Evolutionary conservation across 2,329 filamentous ascomycete species (phyloP).

Genomic region (Coniochaeta prunicola): DNA sequence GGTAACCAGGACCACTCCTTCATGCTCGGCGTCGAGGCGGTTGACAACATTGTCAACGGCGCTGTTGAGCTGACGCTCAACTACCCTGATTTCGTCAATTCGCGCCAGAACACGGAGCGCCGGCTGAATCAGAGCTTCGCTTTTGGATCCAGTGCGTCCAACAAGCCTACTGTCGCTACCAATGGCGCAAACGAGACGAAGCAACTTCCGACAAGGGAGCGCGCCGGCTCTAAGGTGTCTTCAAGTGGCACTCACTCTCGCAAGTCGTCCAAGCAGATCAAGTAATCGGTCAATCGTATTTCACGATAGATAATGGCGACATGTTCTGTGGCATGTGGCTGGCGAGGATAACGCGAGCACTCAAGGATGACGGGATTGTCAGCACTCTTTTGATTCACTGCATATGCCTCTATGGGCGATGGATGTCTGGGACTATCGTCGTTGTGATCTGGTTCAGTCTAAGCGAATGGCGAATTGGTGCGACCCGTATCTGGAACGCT

Average conservation of each 20-base stretch:
- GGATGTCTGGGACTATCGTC: not conserved
- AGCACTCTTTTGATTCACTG: not conserved
- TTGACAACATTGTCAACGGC: slow-evolving; percentile 82
- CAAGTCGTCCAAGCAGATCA: slow-evolving; percentile 10
- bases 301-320: not conserved
- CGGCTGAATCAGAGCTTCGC: slow-evolving; percentile 45
- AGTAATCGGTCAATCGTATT: not conserved
- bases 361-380: not conserved
- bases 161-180: slow-evolving; percentile 18
- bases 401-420: not conserved
- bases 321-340: not conserved
- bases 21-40: slow-evolving; percentile 93
- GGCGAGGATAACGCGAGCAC: not conserved
- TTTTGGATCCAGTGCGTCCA: slow-evolving; percentile 25
- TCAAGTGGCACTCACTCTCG: slow-evolving; percentile 21
- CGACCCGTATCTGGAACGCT: not conserved
- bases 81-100: slow-evolving; percentile 94
- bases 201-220: slow-evolving; percentile 29
- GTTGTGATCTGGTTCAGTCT: not conserved
- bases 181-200: slow-evolving; percentile 19
- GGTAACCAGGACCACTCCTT: slow-evolving; percentile 98
- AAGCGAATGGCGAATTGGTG: slow-evolving; percentile 1
- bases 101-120: slow-evolving; percentile 60
- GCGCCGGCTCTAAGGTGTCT: slow-evolving; percentile 23
- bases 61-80: slow-evolving; percentile 89